Percentiles rank a stretch among this genome's conserved stretches.
Evolutionary conservation across 345 rosid species (phyloP).

Genomic region (Eucalyptus melliodora): DNA sequence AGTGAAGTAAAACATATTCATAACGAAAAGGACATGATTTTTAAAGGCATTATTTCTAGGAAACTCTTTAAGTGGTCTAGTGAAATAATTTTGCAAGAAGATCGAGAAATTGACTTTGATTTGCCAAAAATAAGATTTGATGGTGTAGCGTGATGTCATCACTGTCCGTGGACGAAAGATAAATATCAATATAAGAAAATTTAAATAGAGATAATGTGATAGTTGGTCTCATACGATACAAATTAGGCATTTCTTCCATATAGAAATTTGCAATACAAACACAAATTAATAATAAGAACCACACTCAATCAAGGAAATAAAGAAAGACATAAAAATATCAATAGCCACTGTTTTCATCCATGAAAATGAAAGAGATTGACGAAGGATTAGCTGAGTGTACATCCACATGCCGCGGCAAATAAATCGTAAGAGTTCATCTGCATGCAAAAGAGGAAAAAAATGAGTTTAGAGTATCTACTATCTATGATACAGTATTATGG

Average conservation of each 20-base stretch:
- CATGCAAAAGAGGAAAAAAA: not conserved
- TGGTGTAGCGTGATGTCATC: not conserved
- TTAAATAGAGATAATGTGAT: not conserved
- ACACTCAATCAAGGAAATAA: not conserved
- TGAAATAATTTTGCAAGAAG: not conserved
- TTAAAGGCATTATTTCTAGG: not conserved
- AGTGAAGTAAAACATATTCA: not conserved
- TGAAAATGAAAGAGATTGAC: not conserved
- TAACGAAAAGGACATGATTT: not conserved
- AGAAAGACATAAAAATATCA: not conserved
- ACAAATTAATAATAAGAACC: not conserved
- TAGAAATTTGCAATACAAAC: not conserved
- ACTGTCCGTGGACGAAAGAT: not conserved
- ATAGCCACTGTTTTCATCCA: not conserved
- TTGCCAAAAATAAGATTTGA: not conserved
- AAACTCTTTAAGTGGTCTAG: not conserved
- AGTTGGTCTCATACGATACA: not conserved
- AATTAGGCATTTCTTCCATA: not conserved
- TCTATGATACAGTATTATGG: not conserved
- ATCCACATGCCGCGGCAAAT: not conserved
- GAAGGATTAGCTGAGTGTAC: not conserved
- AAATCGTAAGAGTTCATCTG: not conserved
- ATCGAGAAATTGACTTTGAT: not conserved
- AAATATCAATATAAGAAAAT: not conserved
- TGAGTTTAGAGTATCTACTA: not conserved